These are phyloP conservation scores for Penicillium waksmanii DNA, from an alignment of 495 filamentous ascomycete genomes.

Conservation along the genomic window DNA sequence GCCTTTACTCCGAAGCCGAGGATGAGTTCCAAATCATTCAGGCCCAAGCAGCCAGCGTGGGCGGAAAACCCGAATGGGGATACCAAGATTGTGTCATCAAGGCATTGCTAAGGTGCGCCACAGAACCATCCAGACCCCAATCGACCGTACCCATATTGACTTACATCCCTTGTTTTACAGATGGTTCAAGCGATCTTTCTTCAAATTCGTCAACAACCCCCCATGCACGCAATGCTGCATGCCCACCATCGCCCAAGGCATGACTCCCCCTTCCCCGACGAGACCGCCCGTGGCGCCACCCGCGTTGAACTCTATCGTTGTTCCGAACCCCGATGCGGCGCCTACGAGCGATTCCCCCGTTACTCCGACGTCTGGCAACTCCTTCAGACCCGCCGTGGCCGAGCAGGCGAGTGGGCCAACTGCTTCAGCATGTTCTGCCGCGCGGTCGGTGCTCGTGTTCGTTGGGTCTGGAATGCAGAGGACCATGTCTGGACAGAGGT, in stretches of 20 bases:
- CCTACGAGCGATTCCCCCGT: constrained; percentile 87
- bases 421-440: constrained; percentile 99
- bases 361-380: constrained; percentile 97
- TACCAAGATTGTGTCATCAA: constrained; percentile 97
- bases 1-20: constrained; percentile 91
- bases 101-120: constrained; percentile 72
- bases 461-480: constrained; percentile 98
- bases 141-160: constrained; percentile 23
- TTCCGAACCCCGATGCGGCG: constrained; percentile 67
- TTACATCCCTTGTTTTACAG: constrained; percentile 45
- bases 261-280: constrained; percentile 83
- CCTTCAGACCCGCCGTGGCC: constrained; percentile 79
- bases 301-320: constrained; percentile 91
- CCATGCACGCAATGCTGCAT: constrained; percentile 77
- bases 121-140: constrained; percentile 8
- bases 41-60: constrained; percentile 84
- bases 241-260: constrained; percentile 81
- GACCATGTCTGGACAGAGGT: constrained; percentile 98
- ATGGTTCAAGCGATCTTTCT: constrained; percentile 96
- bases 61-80: constrained; percentile 88
- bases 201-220: constrained; percentile 96
- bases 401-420: constrained; percentile 96
- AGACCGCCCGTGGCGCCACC: constrained; percentile 81
- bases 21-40: constrained; percentile 86
- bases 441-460: constrained; percentile 84